Evolutionary conservation across 495 filamentous ascomycete species (phyloP).

Genomic region (Xylaria nigripes): DNA sequence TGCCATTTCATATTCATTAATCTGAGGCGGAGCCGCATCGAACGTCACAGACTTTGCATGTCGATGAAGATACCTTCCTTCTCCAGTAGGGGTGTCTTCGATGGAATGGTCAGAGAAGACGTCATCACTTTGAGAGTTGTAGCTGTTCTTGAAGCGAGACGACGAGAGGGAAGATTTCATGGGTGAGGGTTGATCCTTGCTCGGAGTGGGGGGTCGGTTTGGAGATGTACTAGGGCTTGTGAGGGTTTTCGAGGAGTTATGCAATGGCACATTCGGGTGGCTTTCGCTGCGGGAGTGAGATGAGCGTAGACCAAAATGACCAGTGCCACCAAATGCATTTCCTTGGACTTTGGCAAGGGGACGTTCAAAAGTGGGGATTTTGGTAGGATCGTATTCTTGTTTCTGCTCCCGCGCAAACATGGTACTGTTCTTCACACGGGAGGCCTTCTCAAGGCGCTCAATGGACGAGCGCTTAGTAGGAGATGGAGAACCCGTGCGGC

Average conservation of each 20-base stretch:
- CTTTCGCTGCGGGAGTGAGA: constrained; percentile 39
- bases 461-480: constrained; percentile 76
- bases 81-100: constrained; percentile 46
- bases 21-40: constrained; percentile 82
- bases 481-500: constrained; percentile 51
- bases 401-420: constrained; percentile 86
- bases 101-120: constrained; percentile 58
- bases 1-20: constrained; percentile 96
- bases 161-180: constrained; percentile 75
- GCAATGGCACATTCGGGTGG: constrained; percentile 40
- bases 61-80: constrained; percentile 56
- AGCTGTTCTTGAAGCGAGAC: constrained; percentile 62
- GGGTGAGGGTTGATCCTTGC: constrained; percentile 67
- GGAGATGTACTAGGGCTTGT: constrained; percentile 21
- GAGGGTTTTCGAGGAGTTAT: constrained; percentile 29
- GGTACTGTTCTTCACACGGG: constrained; percentile 92
- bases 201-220: constrained; percentile 49
- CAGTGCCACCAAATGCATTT: constrained; percentile 48
- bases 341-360: constrained; percentile 67
- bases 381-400: constrained; percentile 82
- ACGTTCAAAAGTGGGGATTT: constrained; percentile 62
- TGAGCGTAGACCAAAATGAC: constrained; percentile 38
- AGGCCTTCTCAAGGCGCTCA: constrained; percentile 85
- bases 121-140: constrained; percentile 61
- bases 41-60: constrained; percentile 96